Base-by-base conservation (phyloP, 2,329 filamentous ascomycete species). In the Sphaceloma murrayae region DNA sequence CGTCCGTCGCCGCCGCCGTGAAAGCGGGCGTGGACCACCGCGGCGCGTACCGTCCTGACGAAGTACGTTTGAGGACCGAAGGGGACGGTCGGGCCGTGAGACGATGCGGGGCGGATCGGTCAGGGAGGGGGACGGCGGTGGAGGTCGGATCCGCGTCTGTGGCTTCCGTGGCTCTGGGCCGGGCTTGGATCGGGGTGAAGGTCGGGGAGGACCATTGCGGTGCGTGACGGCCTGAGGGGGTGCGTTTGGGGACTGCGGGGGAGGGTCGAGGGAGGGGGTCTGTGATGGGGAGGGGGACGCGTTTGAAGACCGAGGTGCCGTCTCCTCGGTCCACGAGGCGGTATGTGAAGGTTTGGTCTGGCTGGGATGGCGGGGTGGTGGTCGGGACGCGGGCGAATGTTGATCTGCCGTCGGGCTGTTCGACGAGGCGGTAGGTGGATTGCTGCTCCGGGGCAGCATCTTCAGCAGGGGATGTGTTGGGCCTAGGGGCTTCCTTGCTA, bases 351-450 rank as follows among this genome's bases (percentile, higher is more conserved):
- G n/a, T 31, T 31, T 31, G 29, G n/a, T 31, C 29, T 31, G 2
- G 9, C 16, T 5, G 29, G 29, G 5, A 5, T 3, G 29, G 4
- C 2, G 29, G n/a, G 29, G 29, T 13, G 29, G 29, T n/a, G n/a
- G n/a, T n/a, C n/a, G 34, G 34, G 17, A 38, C 34, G 5, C 19
- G 17, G 3, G 10, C 26, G n/a, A 38, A 38, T 11, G 26, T 10
- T 8, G 18, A 38, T 22, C 19, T 38, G 8, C 34, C 34, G 16
- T 38, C 34, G 10, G 17, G 17, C 9, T 22, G 34, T 14, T 38
- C 34, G 2, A 38, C 13, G n/a, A 38, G 11, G 16, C 34, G 34
- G 17, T 38, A 38, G 4, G 34, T 38, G 19, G 27, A 38, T 14
- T 38, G 17, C 21, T 26, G 19, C 11, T 38, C 21, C 19, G n/a